Evolutionary conservation across 192 early-diverging fungal species (phyloP).

Genomic region (Rhizophagus prolifer): DNA sequence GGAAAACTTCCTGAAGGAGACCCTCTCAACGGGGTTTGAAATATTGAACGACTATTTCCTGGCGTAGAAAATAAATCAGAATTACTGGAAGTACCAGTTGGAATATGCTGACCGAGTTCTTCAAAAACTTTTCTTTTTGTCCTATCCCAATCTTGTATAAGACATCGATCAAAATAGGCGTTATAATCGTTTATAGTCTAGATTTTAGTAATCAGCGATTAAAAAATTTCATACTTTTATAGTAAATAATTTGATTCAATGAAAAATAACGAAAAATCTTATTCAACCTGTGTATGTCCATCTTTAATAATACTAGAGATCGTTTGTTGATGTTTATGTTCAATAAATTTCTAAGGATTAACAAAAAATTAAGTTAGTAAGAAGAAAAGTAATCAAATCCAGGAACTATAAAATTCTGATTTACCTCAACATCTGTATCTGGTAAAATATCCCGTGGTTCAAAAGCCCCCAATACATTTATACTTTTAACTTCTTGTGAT

Average conservation of each 20-base stretch:
- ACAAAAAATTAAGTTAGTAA: not conserved
- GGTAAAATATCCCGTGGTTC: conserved; percentile 21
- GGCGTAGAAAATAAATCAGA: not conserved
- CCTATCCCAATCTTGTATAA: conserved; percentile 73
- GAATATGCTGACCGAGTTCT: conserved; percentile 73
- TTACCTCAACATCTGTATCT: conserved; percentile 24
- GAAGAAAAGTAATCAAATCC: not conserved
- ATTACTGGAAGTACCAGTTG: conserved; percentile 5
- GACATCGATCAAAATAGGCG: conserved; percentile 50
- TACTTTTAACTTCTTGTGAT: conserved; percentile 15
- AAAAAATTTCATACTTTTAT: not conserved
- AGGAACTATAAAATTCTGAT: not conserved
- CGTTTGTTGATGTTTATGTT: conserved; percentile 22
- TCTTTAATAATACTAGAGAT: conserved; percentile 26
- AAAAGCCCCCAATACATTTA: conserved; percentile 28
- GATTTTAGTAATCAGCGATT: not conserved
- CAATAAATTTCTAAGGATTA: conserved; percentile 19
- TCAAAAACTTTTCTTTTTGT: conserved; percentile 75
- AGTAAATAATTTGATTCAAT: not conserved
- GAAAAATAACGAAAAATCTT: not conserved
- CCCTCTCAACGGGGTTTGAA: not conserved
- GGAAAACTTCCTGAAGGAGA: not conserved
- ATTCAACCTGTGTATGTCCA: conserved; percentile 15
- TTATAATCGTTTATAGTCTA: conserved; percentile 70
- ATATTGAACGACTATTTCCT: conserved; percentile 2